These are phyloP conservation scores for Myotisia sp. DNA, from an alignment of 2,329 filamentous ascomycete species.

Conservation along the genomic window DNA sequence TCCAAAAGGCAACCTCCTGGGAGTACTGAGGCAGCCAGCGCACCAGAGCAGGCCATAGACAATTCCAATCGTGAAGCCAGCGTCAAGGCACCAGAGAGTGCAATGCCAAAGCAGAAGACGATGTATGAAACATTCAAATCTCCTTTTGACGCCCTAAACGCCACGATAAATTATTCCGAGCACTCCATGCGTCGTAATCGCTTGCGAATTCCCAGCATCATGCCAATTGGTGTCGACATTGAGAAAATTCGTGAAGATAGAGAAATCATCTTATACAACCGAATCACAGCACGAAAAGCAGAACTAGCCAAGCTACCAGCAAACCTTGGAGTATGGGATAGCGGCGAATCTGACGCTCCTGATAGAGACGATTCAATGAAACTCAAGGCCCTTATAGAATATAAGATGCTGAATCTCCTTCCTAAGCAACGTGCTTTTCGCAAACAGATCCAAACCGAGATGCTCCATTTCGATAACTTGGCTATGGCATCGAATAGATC, in stretches of 20 bases:
- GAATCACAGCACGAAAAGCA: constrained; percentile 68
- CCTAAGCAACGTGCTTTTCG: constrained; percentile 77
- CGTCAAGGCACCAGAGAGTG: constrained; percentile 15
- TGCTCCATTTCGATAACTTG: constrained; percentile 90
- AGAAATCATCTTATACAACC: constrained; percentile 78
- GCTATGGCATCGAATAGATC: constrained; percentile 93
- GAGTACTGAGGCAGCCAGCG: constrained; percentile 21
- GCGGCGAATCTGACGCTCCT: constrained; percentile 51
- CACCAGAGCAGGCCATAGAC: constrained; percentile 27
- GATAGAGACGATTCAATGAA: constrained; percentile 65
- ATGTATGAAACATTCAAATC: constrained; percentile 61
- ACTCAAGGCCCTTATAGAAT: constrained; percentile 81
- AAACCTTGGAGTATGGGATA: constrained; percentile 78
- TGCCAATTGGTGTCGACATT: constrained; percentile 77
- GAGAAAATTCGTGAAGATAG: constrained; percentile 75
- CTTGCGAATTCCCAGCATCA: constrained; percentile 69
- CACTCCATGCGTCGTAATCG: constrained; percentile 64
- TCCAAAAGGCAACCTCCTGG: constrained; percentile 29
- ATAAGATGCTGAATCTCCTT: constrained; percentile 79
- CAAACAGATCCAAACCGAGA: constrained; percentile 74
- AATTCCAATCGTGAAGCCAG: constrained; percentile 18
- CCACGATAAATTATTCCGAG: constrained; percentile 61
- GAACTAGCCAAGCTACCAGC: constrained; percentile 74
- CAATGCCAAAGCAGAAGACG: constrained; percentile 22
- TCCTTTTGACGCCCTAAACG: constrained; percentile 47